Percentiles rank a stretch among this genome's conserved stretches.
Evolutionary conservation across 176 grass and related monocot genomes (phyloP).

Genomic region (Saccharum officinarum): DNA sequence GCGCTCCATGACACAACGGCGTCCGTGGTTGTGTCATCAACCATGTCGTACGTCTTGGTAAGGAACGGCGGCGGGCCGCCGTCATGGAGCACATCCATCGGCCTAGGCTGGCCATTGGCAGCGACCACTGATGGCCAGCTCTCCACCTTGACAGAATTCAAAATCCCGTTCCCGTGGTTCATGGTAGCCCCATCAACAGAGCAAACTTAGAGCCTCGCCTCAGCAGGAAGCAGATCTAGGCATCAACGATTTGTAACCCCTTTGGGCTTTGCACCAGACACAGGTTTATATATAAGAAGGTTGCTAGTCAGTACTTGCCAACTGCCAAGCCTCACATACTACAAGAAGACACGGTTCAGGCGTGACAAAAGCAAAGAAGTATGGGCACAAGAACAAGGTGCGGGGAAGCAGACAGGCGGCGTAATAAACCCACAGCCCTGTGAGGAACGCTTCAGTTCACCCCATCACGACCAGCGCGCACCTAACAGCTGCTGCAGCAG

Average conservation of each 20-base stretch:
- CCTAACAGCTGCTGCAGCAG: neutral
- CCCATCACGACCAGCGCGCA: slow-evolving; percentile 27
- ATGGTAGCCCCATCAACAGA: slow-evolving; percentile 30
- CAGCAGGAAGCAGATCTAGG: neutral
- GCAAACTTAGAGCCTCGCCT: neutral
- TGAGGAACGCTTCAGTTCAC: slow-evolving; percentile 22
- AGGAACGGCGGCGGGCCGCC: slow-evolving; percentile 78
- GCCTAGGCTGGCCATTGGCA: slow-evolving; percentile 50
- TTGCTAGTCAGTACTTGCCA: neutral
- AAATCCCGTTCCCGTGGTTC: slow-evolving; percentile 39
- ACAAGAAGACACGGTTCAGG: neutral
- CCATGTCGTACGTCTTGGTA: slow-evolving; percentile 87
- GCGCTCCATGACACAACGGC: slow-evolving; percentile 72
- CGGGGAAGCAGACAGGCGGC: neutral
- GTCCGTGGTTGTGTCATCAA: slow-evolving; percentile 65
- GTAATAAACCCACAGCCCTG: neutral
- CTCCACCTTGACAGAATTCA: slow-evolving; percentile 75
- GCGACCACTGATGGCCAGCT: neutral
- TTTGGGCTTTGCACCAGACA: slow-evolving; percentile 15
- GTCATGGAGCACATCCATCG: slow-evolving; percentile 69
- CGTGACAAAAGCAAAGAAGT: slow-evolving; percentile 22
- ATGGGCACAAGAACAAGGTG: slow-evolving; percentile 20
- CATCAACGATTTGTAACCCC: slow-evolving; percentile 5
- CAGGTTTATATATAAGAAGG: neutral
- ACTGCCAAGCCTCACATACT: slow-evolving; percentile 16